A percentile compares a stretch with the other conserved stretches of the same genome.
Conservation (phyloP, 768 basidiomycete species). For the Grammothele lineata region DNA sequence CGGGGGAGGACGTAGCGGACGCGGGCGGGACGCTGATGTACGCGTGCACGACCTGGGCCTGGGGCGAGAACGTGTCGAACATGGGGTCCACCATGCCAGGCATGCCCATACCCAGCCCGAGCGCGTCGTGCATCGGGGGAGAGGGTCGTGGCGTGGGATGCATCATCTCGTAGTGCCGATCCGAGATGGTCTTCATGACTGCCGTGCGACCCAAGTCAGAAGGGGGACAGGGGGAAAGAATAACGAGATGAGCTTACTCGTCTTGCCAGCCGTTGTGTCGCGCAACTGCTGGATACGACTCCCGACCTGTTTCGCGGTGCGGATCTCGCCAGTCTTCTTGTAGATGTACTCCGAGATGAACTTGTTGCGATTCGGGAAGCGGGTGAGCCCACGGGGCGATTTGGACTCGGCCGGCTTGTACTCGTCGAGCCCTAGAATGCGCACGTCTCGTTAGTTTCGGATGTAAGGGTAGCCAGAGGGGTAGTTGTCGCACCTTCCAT, state of each 20-base stretch:
- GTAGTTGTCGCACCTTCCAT: constrained; percentile 52
- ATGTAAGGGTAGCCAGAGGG: no score
- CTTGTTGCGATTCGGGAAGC: constrained; percentile 75
- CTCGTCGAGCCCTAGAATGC: constrained; percentile 54
- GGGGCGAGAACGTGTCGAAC: constrained; percentile 4
- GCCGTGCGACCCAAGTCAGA: constrained; percentile 11
- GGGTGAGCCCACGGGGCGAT: constrained; percentile 67
- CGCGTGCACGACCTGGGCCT: constrained; percentile 9
- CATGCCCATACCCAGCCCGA: background rate
- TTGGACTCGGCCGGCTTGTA: constrained; percentile 71
- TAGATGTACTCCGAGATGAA: constrained; percentile 79
- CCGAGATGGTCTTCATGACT: constrained; percentile 24
- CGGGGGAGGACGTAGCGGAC: background rate
- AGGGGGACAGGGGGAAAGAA: background rate
- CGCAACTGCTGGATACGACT: constrained; percentile 76
- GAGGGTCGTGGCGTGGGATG: constrained; percentile 19
- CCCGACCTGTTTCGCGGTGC: constrained; percentile 77
- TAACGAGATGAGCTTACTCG: constrained; percentile 47
- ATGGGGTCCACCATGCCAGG: background rate
- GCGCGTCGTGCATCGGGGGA: constrained; percentile 1
- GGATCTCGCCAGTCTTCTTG: constrained; percentile 60
- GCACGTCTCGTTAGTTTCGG: constrained; percentile 1
- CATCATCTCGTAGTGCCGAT: constrained; percentile 26
- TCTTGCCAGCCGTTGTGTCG: constrained; percentile 69
- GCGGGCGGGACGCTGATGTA: constrained; percentile 18